Evolutionary conservation across 176 grass and related monocot genomes (phyloP).

Genomic region (Oryza meyeriana): DNA sequence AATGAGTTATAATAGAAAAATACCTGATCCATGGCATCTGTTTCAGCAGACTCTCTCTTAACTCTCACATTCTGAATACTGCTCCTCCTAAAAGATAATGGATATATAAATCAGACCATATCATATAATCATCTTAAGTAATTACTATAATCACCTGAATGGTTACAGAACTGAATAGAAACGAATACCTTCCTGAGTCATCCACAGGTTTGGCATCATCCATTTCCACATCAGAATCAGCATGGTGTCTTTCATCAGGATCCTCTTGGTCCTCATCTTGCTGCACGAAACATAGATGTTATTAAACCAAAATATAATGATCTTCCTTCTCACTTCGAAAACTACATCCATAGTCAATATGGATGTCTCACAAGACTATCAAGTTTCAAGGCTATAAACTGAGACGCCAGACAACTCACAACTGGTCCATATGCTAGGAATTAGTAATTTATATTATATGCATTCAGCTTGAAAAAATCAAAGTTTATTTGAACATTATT

Average conservation of each 20-base stretch:
- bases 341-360: not conserved
- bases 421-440: not conserved
- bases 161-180: conserved; percentile 8
- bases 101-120: not conserved
- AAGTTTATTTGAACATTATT: not conserved
- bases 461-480: not conserved
- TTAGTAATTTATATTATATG: not conserved
- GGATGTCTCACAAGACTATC: not conserved
- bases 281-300: conserved; percentile 38
- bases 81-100: conserved; percentile 50
- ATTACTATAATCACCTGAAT: not conserved
- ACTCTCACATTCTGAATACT: conserved; percentile 51
- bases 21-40: conserved; percentile 51
- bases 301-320: conserved; percentile 28
- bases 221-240: conserved; percentile 70
- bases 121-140: not conserved
- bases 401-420: not conserved
- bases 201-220: conserved; percentile 60
- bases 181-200: conserved; percentile 55
- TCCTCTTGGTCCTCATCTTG: conserved; percentile 89
- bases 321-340: conserved; percentile 3
- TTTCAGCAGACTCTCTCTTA: conserved; percentile 73
- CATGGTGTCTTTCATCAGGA: conserved; percentile 65
- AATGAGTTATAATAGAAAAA: conserved; percentile 20
- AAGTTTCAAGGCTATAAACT: not conserved